phyloP scores from a whole-genome alignment of 2,329 filamentous ascomycete genomes.

The Neurospora sp. region DNA sequence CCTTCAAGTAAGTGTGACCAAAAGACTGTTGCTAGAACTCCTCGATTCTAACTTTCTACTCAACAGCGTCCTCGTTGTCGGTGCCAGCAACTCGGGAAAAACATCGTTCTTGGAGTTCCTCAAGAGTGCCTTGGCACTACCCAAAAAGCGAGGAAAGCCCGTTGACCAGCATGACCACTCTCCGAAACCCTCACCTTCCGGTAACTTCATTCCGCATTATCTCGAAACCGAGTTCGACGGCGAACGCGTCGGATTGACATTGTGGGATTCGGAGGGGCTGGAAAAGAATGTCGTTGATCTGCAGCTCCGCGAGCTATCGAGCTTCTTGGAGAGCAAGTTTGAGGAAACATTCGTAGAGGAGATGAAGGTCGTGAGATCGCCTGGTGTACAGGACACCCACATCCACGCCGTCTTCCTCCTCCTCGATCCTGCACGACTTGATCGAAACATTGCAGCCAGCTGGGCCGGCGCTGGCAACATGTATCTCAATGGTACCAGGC shows the following conservation, averaged over 20 bases:
- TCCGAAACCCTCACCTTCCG: constrained; percentile 41
- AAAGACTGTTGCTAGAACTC: neutral
- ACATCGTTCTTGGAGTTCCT: constrained; percentile 96
- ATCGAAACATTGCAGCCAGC: constrained; percentile 66
- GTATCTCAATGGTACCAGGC: constrained; percentile 38
- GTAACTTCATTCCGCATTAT: constrained; percentile 79
- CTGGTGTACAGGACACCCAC: constrained; percentile 89
- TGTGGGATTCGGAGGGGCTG: constrained; percentile 94
- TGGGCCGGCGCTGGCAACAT: constrained; percentile 45
- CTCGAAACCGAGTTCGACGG: constrained; percentile 90
- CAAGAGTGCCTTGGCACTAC: constrained; percentile 72
- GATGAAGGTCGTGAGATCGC: constrained; percentile 91
- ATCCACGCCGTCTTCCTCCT: constrained; percentile 93
- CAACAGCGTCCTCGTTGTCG: constrained; percentile 76
- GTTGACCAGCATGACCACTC: constrained; percentile 50
- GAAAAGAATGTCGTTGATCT: constrained; percentile 94
- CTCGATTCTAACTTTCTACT: constrained; percentile 2
- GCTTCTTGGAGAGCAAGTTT: constrained; percentile 95
- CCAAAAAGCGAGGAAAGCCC: constrained; percentile 62
- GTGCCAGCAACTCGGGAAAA: constrained; percentile 81
- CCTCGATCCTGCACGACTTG: constrained; percentile 77
- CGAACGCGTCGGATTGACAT: constrained; percentile 81
- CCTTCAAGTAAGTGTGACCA: constrained; percentile 75
- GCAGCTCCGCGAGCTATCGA: constrained; percentile 81
- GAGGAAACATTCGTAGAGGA: constrained; percentile 96